Conservation (phyloP, 345 rosid genomes). For the Capsella bursapastoris region DNA sequence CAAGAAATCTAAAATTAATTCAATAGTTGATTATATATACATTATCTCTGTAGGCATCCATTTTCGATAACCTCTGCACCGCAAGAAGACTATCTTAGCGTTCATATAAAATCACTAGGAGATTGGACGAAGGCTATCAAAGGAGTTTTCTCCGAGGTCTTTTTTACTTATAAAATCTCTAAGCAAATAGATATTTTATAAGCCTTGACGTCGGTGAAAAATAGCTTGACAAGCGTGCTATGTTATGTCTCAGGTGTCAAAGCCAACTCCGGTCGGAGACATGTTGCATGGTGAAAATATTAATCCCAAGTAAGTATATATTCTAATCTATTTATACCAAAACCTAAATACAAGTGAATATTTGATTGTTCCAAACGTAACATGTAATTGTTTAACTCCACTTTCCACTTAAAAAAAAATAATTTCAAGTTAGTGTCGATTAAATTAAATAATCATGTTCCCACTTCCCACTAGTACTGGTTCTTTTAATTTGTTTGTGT, state of each 20-base stretch:
- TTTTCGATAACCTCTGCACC: conserved; percentile 95
- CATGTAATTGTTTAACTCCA: too few species aligned
- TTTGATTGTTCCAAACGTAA: too few species aligned
- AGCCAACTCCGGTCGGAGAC: background rate
- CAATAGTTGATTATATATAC: too few species aligned
- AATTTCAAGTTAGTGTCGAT: too few species aligned
- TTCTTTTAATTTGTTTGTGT: background rate
- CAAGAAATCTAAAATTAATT: conserved; percentile 15
- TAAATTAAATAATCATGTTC: too few species aligned
- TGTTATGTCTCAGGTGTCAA: conserved; percentile 33
- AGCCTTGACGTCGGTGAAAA: background rate
- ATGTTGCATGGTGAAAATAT: conserved; percentile 15
- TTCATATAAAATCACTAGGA: conserved; percentile 73
- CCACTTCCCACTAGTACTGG: too few species aligned
- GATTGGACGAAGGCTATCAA: conserved; percentile 83
- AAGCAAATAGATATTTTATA: background rate
- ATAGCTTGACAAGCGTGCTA: background rate
- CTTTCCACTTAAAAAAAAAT: too few species aligned
- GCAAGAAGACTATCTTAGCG: conserved; percentile 76
- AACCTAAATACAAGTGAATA: too few species aligned
- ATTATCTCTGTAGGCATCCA: conserved; percentile 71
- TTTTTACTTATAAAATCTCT: background rate
- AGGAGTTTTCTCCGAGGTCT: conserved; percentile 67
- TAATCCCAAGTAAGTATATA: conserved; percentile 25
- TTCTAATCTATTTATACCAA: background rate